Evolutionary conservation across 1,139 yeast species (phyloP), one percentile per base, ranked within the genome.

Genomic region (Kazachstania sp.): DNA sequence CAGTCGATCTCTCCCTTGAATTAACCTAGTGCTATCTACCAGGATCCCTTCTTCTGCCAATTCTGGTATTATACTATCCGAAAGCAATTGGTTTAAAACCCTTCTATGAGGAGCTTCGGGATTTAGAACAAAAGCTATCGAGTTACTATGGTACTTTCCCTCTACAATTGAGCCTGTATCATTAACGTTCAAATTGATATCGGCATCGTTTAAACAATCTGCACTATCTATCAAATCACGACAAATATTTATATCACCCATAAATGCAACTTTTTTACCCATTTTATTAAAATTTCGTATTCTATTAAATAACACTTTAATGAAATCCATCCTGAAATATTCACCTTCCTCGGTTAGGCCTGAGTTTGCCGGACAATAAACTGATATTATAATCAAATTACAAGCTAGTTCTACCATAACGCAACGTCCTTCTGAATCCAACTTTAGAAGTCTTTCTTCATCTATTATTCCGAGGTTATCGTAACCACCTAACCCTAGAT

Each of bases 331-430:
- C 41, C 95, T 68, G 56, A 71, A 83, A 18, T 64, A 65, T 49
- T 82, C 85, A 11, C 94, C 94, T 45, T 81, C 86, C 3, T 80
- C 88, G 0, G 87, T 77, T 0, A 69, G 71, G 66, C 70, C 69
- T 0, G 97, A 86, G 60, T 88, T 87, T 1, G 97, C 97, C 0
- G 97, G 97, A 60, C 97, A 90, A 60, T 92, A 92, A 1, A 87
- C 74, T 0, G 90, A 79, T 47, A 92, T 78, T 0, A 92, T 65
- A 1, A 84, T 85, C 2, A 81, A 65, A 52, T 77, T 74, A 50
- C 66, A 71, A 0, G 81, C 83, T 29, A 90, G 61, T 59, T 92
- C 97, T 1, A 90, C 67, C 9, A 86, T 74, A 3, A 87, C 74
- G 50, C 86, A 77, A 44, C 98, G 70, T 0, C 97, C 98, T 60